phyloP scores from a whole-genome alignment of 106 monocot genomes.

The Acorus gramineus region DNA sequence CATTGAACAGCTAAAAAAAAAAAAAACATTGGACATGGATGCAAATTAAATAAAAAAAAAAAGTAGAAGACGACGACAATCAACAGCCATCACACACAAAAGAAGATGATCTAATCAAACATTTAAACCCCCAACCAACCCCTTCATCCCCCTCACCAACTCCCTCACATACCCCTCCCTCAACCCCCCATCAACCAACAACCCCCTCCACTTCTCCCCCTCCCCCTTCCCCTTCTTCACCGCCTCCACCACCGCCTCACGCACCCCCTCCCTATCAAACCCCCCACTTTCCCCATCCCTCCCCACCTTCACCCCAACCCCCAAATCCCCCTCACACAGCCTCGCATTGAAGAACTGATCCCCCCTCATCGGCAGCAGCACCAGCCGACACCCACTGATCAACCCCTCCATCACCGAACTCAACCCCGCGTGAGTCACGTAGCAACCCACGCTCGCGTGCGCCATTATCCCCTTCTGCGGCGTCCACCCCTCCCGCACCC shows the following conservation, averaged over 20 bases:
- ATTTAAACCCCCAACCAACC: neutral
- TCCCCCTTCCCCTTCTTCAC: conserved; percentile 6
- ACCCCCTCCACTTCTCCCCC: conserved; percentile 8
- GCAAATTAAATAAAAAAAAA: too few relatives aligned
- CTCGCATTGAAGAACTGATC: conserved; percentile 43
- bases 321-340: conserved; percentile 29
- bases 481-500: conserved; percentile 37
- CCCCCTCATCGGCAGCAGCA: conserved; percentile 39
- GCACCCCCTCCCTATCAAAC: conserved; percentile 25
- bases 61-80: too few relatives aligned
- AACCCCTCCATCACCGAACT: conserved; percentile 49
- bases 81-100: too few relatives aligned
- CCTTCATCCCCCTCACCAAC: conserved; percentile 11
- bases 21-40: too few relatives aligned
- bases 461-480: conserved; percentile 44
- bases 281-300: conserved; percentile 17
- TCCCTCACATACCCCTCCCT: conserved; percentile 12
- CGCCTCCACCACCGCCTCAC: conserved; percentile 18
- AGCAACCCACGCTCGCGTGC: conserved; percentile 43
- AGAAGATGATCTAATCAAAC: too few relatives aligned
- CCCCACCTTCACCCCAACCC: conserved; percentile 34
- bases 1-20: too few relatives aligned
- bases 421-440: conserved; percentile 38
- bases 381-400: conserved; percentile 20
- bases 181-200: conserved; percentile 14